These are phyloP conservation scores for Coriaria nepalensis DNA, from an alignment of 306 rosid genomes.

Conservation along the genomic window DNA sequence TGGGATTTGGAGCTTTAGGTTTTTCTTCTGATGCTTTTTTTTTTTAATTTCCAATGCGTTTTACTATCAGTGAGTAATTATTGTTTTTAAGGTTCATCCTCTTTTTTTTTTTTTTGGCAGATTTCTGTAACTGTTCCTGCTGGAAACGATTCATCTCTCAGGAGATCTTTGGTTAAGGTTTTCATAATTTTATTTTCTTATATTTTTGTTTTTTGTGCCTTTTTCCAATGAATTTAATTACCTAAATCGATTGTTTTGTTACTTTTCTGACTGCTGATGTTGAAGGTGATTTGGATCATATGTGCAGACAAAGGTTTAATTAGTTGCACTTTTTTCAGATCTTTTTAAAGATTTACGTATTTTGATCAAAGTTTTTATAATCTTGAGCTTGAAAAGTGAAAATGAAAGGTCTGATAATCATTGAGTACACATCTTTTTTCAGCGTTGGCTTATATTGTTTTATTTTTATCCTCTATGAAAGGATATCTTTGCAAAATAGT, in stretches of 20 bases:
- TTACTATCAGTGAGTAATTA: background rate
- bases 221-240: slow-evolving; percentile 2
- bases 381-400: background rate
- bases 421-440: no score
- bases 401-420: no score
- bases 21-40: background rate
- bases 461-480: no score
- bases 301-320: background rate
- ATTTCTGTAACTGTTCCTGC: slow-evolving; percentile 29
- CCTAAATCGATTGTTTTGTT: background rate
- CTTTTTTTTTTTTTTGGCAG: slow-evolving; percentile 18
- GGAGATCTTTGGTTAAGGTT: slow-evolving; percentile 44
- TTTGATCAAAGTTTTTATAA: no score
- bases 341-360: no score
- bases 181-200: background rate
- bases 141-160: slow-evolving; percentile 32
- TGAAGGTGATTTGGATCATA: background rate
- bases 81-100: background rate
- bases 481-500: no score
- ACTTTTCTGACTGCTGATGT: background rate
- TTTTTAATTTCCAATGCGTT: background rate
- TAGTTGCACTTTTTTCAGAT: no score
- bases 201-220: background rate
- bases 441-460: no score
- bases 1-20: slow-evolving; percentile 5